Evolutionary conservation across 1,284 basidiomycete genomes (phyloP), one percentile per base, ranked within the genome.

Genomic region (Wolfiporia cocos): DNA sequence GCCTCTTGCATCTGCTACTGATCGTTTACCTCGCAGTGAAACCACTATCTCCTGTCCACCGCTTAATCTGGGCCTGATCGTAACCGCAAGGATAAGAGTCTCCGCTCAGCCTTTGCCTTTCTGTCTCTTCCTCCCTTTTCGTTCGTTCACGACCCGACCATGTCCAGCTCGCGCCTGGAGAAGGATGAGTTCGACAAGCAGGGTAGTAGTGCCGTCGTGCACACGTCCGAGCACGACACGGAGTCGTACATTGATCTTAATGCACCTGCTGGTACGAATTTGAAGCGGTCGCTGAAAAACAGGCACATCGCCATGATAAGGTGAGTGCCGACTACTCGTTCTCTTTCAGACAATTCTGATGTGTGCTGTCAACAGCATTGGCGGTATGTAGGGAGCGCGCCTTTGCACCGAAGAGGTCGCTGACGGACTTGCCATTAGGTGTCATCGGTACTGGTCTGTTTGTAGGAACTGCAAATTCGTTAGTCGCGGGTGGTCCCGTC

Each of bases 371-470:
- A 5, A 3, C 32, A 66, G 63, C 64, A 67, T 67, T 41, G 64
- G 64, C 44, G 64, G 62, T 52, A 43, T 19, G 47, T 44, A 30
- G n/a, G 15, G 20, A 7, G 7, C 32, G 17, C 32, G 17, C 32
- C 7, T 15, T 33, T 18, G 32, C 32, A 15, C 26, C 26, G n/a
- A n/a, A n/a, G n/a, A n/a, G 9, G 7, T 28, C 9, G 14, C 26
- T 28, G 26, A 28, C 14, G 29, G 12, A 41, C 41, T 41, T 29
- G 40, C 21, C 38, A 75, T 71, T 70, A 80, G 81, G 84, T 65
- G 86, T 88, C 46, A 87, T 88, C 50, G 86, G 85, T 43, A 87
- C 84, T 42, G 76, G 78, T 49, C 66, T 83, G 20, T 81, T 81
- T 61, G 61, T 86, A 48, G 82, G 84, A 39, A 85, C 81, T 9